These are phyloP conservation scores for Penicillium concentricum DNA, from an alignment of 2,329 filamentous ascomycete species.

Conservation along the genomic window DNA sequence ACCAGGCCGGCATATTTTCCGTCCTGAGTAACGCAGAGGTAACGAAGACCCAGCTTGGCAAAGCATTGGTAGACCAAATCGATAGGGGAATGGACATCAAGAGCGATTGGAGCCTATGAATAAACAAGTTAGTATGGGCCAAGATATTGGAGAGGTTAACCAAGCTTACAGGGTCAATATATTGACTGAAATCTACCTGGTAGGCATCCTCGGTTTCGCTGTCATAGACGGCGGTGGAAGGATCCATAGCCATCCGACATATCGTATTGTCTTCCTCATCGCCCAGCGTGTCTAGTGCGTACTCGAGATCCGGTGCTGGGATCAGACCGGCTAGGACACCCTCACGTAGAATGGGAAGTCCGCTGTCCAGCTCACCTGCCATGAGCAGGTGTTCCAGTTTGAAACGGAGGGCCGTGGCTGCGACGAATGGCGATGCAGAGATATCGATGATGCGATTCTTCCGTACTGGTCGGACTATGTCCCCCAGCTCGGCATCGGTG, in stretches of 20 bases:
- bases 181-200: slow-evolving; percentile 82
- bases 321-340: slow-evolving; percentile 84
- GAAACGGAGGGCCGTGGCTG: slow-evolving; percentile 70
- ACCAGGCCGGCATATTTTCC: slow-evolving; percentile 88
- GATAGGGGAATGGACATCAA: slow-evolving; percentile 88
- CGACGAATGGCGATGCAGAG: slow-evolving; percentile 74
- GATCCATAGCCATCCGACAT: slow-evolving; percentile 75
- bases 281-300: slow-evolving; percentile 75
- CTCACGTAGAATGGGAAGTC: slow-evolving; percentile 79
- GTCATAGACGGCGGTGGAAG: slow-evolving; percentile 58
- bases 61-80: slow-evolving; percentile 97
- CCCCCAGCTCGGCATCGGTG: slow-evolving; percentile 82
- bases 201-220: slow-evolving; percentile 59
- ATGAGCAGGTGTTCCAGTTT: slow-evolving; percentile 81
- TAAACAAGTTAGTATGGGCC: neutral
- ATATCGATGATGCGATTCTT: slow-evolving; percentile 85
- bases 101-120: slow-evolving; percentile 70
- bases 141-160: neutral
- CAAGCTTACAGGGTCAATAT: slow-evolving; percentile 76
- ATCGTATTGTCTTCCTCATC: slow-evolving; percentile 67
- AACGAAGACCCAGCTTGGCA: slow-evolving; percentile 86
- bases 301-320: slow-evolving; percentile 90
- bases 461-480: slow-evolving; percentile 76
- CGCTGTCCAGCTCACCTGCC: slow-evolving; percentile 87
- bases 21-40: slow-evolving; percentile 83